Base-by-base conservation (phyloP, 768 basidiomycete species). In the Ramaria sp. region DNA sequence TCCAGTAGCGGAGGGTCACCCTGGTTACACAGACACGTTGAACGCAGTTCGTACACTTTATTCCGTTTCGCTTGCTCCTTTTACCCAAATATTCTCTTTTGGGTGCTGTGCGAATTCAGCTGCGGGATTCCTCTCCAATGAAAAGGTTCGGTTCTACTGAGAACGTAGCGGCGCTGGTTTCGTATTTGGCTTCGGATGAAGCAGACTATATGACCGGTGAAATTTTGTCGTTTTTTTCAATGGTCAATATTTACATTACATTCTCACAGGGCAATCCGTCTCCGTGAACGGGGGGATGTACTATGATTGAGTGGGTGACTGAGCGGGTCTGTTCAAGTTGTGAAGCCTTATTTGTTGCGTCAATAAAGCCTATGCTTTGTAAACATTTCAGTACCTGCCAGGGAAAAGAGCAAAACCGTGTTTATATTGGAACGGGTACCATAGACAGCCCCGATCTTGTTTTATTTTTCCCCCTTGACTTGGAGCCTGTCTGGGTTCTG, bases 201-300 rank as follows among this genome's bases (percentile, higher is more conserved):
- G 54, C 54, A 20, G 47, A 49, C 48, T 56, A 48, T 31, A 49
- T 56, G 46, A 56, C 54, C 22, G 54, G 54, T 56, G n/a, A 17
- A 41, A 5, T 54, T n/a, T 17, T n/a, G 43, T 19, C 5, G 4
- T 27, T 24, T 27, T 24, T 49, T 9, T 10, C 10, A 15, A 33
- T 24, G 22, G 30, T n/a, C 51, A 37, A 19, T 51, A 34, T n/a
- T n/a, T 5, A 20, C 15, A 9, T 49, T 12, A 37, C 51, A 33
- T 10, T 6, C 7, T 7, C 20, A 51, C 31, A 51, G 51, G 51
- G 22, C 51, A 51, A 51, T 51, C 51, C 4, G 51, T 51, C 12
- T 51, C 51, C 11, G 13, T 51, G 4, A 51, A 51, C 37, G 51
- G 51, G 3, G 51, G 51, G 10, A 6, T 38, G n/a, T 51, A 34